Conservation (phyloP, 805 yeast species). For the Schwanniomyces sp. region DNA sequence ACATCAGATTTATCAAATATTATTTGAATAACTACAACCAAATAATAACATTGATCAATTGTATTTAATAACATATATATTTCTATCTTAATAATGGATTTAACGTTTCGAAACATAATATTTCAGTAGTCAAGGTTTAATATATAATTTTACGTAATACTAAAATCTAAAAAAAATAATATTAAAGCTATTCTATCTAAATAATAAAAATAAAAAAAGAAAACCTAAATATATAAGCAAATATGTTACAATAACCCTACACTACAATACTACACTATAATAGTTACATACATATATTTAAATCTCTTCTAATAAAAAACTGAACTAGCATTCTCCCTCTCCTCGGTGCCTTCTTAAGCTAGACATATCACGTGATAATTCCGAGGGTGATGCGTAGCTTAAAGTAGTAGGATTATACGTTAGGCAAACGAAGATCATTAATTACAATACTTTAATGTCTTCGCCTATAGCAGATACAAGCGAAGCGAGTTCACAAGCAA, state of each 20-base stretch:
- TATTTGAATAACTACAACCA: not conserved
- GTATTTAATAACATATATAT: not conserved
- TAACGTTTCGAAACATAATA: not conserved
- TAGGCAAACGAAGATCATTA: not conserved
- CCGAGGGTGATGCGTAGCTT: slow-evolving; percentile 1
- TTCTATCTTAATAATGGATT: not conserved
- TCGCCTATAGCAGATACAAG: slow-evolving; percentile 9
- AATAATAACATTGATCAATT: not conserved
- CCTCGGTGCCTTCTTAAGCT: not conserved
- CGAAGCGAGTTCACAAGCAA: slow-evolving; percentile 8
- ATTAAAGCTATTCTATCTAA: too few relatives aligned
- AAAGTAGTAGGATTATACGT: not conserved
- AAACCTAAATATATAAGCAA: too few relatives aligned
- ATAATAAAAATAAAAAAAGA: too few relatives aligned
- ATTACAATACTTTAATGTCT: slow-evolving; percentile 5
- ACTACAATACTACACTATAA: too few relatives aligned
- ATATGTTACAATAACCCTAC: too few relatives aligned
- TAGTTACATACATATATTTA: not conserved
- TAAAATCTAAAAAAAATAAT: too few relatives aligned
- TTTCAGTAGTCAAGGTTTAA: not conserved
- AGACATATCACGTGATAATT: not conserved
- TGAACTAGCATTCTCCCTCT: too few relatives aligned
- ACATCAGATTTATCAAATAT: not conserved
- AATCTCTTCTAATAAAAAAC: too few relatives aligned
- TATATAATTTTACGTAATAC: too few relatives aligned